A percentile compares a stretch with the other conserved stretches of the same genome.
Conservation (phyloP, 2,329 filamentous ascomycete genomes). For the Colletotrichum cuscutae region DNA sequence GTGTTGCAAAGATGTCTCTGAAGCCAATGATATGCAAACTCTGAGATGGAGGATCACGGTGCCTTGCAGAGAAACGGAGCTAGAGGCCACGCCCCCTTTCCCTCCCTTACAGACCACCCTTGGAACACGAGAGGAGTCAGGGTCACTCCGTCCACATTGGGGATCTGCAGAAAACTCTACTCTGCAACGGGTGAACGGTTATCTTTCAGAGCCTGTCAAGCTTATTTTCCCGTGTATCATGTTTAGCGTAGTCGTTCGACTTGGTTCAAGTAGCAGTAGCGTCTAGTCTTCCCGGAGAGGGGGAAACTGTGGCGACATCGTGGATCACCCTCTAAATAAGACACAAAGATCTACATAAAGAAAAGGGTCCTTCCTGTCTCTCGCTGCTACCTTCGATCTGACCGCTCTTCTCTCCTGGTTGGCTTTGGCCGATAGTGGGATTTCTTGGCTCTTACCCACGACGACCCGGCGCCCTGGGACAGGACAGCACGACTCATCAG, state of each 20-base stretch:
- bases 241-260: constrained; percentile 19
- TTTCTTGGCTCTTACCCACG: constrained; percentile 13
- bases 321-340: neutral
- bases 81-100: neutral
- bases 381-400: neutral
- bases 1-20: neutral
- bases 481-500: constrained; percentile 1
- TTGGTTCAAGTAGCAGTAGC: neutral
- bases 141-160: constrained; percentile 15
- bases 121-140: constrained; percentile 25
- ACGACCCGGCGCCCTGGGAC: constrained; percentile 15
- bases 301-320: constrained; percentile 16
- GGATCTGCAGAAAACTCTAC: constrained; percentile 16
- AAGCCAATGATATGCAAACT: constrained; percentile 10
- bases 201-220: constrained; percentile 17
- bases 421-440: neutral
- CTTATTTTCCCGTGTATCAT: constrained; percentile 22
- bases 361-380: neutral
- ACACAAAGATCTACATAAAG: constrained; percentile 15
- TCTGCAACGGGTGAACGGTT: neutral
- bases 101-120: neutral
- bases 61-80: neutral
- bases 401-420: constrained; percentile 12
- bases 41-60: neutral
- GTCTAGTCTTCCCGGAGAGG: constrained; percentile 3